Base-by-base conservation (phyloP, 495 filamentous ascomycete species). In the Saxophila tyrrhenica region DNA sequence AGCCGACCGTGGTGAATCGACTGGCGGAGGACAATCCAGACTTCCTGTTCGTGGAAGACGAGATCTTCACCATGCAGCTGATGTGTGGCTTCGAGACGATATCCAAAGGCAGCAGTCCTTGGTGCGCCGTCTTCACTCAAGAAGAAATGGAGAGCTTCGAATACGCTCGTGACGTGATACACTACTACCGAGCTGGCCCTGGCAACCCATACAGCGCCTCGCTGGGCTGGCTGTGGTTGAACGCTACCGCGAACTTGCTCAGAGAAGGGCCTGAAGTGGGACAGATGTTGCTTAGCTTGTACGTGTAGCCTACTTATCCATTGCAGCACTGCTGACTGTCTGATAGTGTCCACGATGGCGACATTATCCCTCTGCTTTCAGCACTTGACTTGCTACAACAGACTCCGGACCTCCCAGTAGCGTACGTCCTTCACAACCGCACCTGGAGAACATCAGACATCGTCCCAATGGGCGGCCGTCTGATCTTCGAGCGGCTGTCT, bases 171-270 rank as follows among this genome's bases (percentile, higher is more conserved):
- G 79, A 82, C 59, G 24, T 83, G 13, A 62, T 78, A 9, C 78
- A 81, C 58, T 83, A 78, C 62, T 83, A 82, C 62, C 70, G 79
- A 15, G 73, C 76, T 16, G 79, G 79, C 1, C 79, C 79, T 19
- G 79, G 79, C 10, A 82, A 76, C 47, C 68, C 67, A 32, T 81
- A 76, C 55, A 75, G 72, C n/a, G 70, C 67, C 15, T 68, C 71
- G 0, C 80, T 82, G 76, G 79, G 79, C 9, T 81, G 73, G 74
- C 65, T 83, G 16, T 83, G 78, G 78, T 55, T 83, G 53, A 80
- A 83, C 65, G 76, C 79, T 15, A 81, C 78, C 1, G 64, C 72
- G 15, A 65, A 69, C 48, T 63, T 83, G 32, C 64, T 83, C 48
- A 56, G 59, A 10, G 54, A 70, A 35, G 79, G 79, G 0, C 73